Evolutionary conservation across 2,329 filamentous ascomycete genomes (phyloP).

Genomic region (Trichothecium sympodiale): DNA sequence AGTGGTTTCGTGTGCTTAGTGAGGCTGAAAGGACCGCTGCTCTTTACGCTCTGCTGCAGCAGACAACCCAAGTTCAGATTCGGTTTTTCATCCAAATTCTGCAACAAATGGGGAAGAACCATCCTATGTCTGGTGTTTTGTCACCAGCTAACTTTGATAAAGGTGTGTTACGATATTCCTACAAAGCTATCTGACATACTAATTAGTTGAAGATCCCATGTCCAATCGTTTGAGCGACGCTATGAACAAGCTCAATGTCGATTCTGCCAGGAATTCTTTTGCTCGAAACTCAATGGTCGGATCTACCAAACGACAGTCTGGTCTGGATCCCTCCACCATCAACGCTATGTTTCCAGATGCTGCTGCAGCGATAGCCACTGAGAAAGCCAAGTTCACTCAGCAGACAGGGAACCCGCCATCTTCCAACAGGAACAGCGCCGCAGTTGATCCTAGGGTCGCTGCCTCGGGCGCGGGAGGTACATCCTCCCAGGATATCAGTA

Average conservation of each 20-base stretch:
- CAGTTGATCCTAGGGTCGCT: slow-evolving; percentile 65
- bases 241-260: slow-evolving; percentile 88
- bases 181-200: slow-evolving; percentile 1
- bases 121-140: slow-evolving; percentile 90
- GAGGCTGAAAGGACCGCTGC: slow-evolving; percentile 94
- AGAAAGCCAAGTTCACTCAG: slow-evolving; percentile 95
- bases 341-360: slow-evolving; percentile 99
- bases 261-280: slow-evolving; percentile 77
- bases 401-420: slow-evolving; percentile 82
- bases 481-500: slow-evolving; percentile 30
- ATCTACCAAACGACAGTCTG: slow-evolving; percentile 80
- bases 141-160: slow-evolving; percentile 96
- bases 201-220: slow-evolving; percentile 66
- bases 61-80: slow-evolving; percentile 98
- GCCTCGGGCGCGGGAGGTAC: slow-evolving; percentile 67
- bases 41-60: slow-evolving; percentile 87
- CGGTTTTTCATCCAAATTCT: slow-evolving; percentile 98
- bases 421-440: slow-evolving; percentile 85
- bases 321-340: slow-evolving; percentile 85
- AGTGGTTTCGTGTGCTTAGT: slow-evolving; percentile 97
- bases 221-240: slow-evolving; percentile 90
- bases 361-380: slow-evolving; percentile 93
- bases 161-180: slow-evolving; percentile 40
- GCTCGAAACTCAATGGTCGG: slow-evolving; percentile 64
- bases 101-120: slow-evolving; percentile 97